These are phyloP conservation scores for Rhinocladiella similis DNA, from an alignment of 2,329 filamentous ascomycete species.

Conservation along the genomic window DNA sequence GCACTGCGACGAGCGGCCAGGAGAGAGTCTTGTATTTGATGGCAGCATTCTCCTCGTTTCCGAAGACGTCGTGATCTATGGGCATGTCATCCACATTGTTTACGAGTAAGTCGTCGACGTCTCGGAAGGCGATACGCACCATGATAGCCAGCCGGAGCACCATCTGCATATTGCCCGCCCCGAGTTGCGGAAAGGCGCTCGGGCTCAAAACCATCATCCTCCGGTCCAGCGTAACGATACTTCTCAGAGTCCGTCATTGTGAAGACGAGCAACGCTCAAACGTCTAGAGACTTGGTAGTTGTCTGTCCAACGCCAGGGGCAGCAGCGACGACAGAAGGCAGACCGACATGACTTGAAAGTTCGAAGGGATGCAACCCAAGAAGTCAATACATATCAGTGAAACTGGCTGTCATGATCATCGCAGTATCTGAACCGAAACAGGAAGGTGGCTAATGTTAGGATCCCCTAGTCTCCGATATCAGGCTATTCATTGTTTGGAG, in stretches of 20 bases:
- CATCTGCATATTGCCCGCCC: neutral
- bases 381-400: neutral
- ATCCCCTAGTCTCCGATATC: neutral
- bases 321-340: too few relatives aligned
- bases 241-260: conserved; percentile 14
- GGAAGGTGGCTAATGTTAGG: conserved; percentile 8
- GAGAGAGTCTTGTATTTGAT: conserved; percentile 57
- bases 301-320: too few relatives aligned
- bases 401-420: neutral
- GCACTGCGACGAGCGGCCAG: conserved; percentile 53
- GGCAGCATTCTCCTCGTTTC: conserved; percentile 37
- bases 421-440: conserved; percentile 1
- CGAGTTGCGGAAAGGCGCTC: conserved; percentile 6
- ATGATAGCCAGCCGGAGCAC: conserved; percentile 14
- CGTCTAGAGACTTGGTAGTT: neutral
- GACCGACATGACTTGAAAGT: too few relatives aligned
- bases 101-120: neutral
- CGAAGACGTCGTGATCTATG: conserved; percentile 42
- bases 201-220: conserved; percentile 8
- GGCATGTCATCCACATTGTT: neutral
- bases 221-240: conserved; percentile 9
- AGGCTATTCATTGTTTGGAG: neutral
- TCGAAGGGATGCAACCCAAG: neutral
- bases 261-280: neutral
- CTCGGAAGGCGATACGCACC: neutral